Evolutionary conservation across 2,329 filamentous ascomycete species (phyloP).

Genomic region (Elsinoe arachidis): DNA sequence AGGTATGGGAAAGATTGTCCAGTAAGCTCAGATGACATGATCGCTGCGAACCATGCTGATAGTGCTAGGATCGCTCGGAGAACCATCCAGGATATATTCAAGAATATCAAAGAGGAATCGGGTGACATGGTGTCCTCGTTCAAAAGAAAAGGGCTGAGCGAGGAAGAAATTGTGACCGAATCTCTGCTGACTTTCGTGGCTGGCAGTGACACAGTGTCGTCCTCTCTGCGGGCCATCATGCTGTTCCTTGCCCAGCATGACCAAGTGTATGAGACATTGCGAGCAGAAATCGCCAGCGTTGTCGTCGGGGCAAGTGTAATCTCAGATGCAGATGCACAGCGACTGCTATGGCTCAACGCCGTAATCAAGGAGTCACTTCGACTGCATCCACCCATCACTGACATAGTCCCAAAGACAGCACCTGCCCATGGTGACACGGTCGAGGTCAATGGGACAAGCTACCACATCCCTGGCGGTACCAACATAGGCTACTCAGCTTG

Average conservation of each 20-base stretch:
- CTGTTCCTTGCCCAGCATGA: not conserved
- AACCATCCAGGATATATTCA: not conserved
- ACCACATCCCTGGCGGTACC: not conserved
- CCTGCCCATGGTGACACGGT: slow-evolving; percentile 46
- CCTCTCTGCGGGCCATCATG: not conserved
- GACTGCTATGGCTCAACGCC: slow-evolving; percentile 66
- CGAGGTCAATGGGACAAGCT: not conserved
- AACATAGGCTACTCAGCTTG: slow-evolving; percentile 60
- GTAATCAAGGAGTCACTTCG: slow-evolving; percentile 71
- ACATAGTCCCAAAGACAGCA: slow-evolving; percentile 56
- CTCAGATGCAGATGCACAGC: not conserved
- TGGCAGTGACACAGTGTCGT: not conserved
- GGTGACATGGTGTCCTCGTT: not conserved
- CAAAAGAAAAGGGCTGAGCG: not conserved
- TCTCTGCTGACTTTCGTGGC: not conserved
- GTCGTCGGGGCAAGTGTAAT: not conserved
- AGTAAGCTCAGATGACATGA: not conserved
- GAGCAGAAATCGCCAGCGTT: not conserved
- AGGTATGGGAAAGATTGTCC: not conserved
- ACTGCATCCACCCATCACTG: slow-evolving; percentile 62
- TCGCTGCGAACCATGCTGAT: not conserved
- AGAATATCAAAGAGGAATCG: not conserved
- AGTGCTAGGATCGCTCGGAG: not conserved
- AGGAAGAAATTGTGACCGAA: not conserved
- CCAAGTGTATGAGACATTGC: slow-evolving; percentile 18